A percentile compares a stretch with the other conserved stretches of the same genome.
Conservation (phyloP, 768 basidiomycete genomes). For the Phlegmacium glaucopus region DNA sequence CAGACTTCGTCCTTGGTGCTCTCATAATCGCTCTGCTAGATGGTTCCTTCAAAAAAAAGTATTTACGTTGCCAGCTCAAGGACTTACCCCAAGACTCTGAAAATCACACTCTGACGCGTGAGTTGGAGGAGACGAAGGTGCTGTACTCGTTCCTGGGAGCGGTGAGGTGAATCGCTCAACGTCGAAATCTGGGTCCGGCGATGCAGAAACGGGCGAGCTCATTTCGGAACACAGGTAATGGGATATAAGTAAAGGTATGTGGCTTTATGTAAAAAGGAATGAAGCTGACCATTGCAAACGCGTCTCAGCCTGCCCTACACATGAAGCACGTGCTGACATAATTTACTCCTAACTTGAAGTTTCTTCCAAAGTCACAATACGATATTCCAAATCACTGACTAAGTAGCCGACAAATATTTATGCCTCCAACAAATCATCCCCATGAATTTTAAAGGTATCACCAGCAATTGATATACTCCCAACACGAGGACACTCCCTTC, state of each 20-base stretch:
- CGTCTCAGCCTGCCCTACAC: constrained; percentile 17
- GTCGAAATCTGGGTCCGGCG: constrained; percentile 8
- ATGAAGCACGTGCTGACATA: neutral
- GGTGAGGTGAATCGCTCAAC: constrained; percentile 8
- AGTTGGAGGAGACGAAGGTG: constrained; percentile 22
- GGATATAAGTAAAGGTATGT: neutral
- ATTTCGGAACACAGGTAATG: constrained; percentile 7
- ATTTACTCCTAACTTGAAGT: too few species aligned
- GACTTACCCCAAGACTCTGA: constrained; percentile 7
- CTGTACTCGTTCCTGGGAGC: constrained; percentile 16
- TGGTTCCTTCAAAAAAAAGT: neutral
- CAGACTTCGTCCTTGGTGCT: constrained; percentile 6
- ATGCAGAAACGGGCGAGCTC: constrained; percentile 21
- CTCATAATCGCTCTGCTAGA: constrained; percentile 10
- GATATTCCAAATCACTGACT: too few species aligned
- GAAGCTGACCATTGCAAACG: constrained; percentile 1
- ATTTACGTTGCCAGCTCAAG: neutral
- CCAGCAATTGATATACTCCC: too few species aligned
- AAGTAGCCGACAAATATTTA: too few species aligned
- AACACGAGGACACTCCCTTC: too few species aligned
- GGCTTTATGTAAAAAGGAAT: neutral
- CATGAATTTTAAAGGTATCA: too few species aligned
- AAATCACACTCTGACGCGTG: constrained; percentile 23
- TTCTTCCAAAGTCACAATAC: too few species aligned
- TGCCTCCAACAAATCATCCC: too few species aligned